Base-by-base conservation (phyloP, 306 rosid genomes). In the Vicia sativa region DNA sequence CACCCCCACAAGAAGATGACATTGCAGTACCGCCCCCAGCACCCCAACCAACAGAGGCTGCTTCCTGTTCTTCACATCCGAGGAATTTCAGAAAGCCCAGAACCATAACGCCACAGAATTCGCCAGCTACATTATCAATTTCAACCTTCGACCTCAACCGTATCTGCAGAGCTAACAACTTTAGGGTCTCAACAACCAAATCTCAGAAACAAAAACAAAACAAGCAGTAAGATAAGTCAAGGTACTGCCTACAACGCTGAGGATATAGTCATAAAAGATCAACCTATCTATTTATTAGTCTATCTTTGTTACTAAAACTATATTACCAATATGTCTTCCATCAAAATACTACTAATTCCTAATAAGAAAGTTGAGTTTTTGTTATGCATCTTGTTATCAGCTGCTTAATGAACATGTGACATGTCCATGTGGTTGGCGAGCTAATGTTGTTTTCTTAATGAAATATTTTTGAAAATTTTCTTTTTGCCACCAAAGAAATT, bases 121-220 rank as follows among this genome's bases (percentile, higher is more conserved):
- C 87, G 18, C 67, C 72, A 15, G 86, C 75, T 55, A 90, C 80
- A 79, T 88, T 78, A 58, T 93, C 97, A 80, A 90, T 93, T 74
- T 90, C 96, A 79, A 93, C 97, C 91, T 93, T 90, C 29, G 98
- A 81, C 87, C 98, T 90, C 84, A 93, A 62, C 13, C 98, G 68
- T 90, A 93, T 74, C 97, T 93, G 82, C 67, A 12, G 31, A 48
- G 76, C 72, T 50, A 76, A 79, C 68, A 76, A 75, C 10, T 35
- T 70, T 52, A 65, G 64, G 53, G 46, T 42, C 28, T 68, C 64
- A 12, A 35, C 60, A 38, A 58, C 13, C 19, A 65, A 65, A 37
- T 63, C 31, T 29, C 9, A 18, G 14, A 26, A 74, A 66, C 21
- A 62, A 26, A 75, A 4, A 45, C 62, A 64, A n/a, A 31, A 16